Evolutionary conservation across 306 rosid genomes (phyloP).

Genomic region (Rubus parviflorus): DNA sequence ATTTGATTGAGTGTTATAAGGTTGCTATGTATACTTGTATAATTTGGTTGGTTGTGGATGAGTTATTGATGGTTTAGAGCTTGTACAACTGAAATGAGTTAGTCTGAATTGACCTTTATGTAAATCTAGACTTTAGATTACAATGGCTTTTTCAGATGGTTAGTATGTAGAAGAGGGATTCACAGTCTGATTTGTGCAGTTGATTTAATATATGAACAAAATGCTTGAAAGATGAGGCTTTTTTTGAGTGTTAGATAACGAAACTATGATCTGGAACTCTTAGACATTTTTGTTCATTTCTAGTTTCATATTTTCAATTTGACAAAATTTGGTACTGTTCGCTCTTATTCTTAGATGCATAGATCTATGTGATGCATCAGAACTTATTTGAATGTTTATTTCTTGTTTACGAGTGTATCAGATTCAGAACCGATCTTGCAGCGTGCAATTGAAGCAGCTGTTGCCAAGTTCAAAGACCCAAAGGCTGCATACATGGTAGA

Average conservation of each 20-base stretch:
- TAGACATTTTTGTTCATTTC: neutral
- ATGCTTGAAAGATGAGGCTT: neutral
- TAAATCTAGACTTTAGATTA: neutral
- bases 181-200: neutral
- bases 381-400: neutral
- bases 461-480: slow-evolving; percentile 67
- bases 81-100: neutral
- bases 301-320: neutral
- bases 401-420: slow-evolving; percentile 7
- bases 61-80: neutral
- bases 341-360: slow-evolving; percentile 12
- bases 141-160: neutral
- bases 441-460: slow-evolving; percentile 54
- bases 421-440: slow-evolving; percentile 57
- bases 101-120: neutral
- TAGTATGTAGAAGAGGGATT: neutral
- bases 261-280: neutral
- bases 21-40: too few species aligned
- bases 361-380: neutral
- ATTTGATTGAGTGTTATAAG: slow-evolving; percentile 3
- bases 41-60: neutral
- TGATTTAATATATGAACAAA: neutral
- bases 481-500: slow-evolving; percentile 58
- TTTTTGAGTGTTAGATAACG: neutral
- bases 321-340: neutral